Conservation (phyloP, 2,329 filamentous ascomycete species). For the Chaetomiaceae sp. region DNA sequence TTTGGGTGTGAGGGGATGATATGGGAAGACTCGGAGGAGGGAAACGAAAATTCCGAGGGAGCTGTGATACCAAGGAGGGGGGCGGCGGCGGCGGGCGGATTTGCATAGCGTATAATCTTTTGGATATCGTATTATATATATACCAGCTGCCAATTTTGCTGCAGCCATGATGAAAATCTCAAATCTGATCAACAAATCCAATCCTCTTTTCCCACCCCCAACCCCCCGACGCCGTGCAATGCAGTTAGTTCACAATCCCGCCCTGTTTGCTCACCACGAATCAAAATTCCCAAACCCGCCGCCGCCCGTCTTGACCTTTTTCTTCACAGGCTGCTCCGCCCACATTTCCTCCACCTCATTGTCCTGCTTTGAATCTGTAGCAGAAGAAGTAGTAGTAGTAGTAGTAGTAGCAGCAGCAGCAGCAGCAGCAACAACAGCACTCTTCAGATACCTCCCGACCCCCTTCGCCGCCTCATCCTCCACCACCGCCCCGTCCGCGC, state of each 20-base stretch:
- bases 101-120: conserved; percentile 5
- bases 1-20: conserved; percentile 5
- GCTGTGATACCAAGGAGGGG: conserved; percentile 7
- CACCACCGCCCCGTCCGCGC: conserved; percentile 57
- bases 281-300: conserved; percentile 91
- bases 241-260: not conserved
- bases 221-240: conserved; percentile 20
- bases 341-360: conserved; percentile 51
- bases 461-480: conserved; percentile 37
- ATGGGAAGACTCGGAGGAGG: not conserved
- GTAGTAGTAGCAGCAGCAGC: not conserved
- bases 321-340: conserved; percentile 64
- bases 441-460: conserved; percentile 80
- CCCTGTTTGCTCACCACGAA: conserved; percentile 59
- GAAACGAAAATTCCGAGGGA: not conserved
- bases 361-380: conserved; percentile 13
- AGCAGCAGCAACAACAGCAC: conserved; percentile 36
- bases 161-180: not conserved
- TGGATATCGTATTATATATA: conserved; percentile 8
- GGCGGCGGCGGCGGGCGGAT: too few species aligned
- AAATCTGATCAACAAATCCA: not conserved
- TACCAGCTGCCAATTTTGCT: conserved; percentile 1
- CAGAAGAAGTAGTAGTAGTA: conserved; percentile 7
- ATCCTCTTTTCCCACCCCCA: not conserved
- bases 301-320: conserved; percentile 69